Base-by-base conservation (phyloP, 2,329 filamentous ascomycete species). In the Coleophoma cylindrospora region DNA sequence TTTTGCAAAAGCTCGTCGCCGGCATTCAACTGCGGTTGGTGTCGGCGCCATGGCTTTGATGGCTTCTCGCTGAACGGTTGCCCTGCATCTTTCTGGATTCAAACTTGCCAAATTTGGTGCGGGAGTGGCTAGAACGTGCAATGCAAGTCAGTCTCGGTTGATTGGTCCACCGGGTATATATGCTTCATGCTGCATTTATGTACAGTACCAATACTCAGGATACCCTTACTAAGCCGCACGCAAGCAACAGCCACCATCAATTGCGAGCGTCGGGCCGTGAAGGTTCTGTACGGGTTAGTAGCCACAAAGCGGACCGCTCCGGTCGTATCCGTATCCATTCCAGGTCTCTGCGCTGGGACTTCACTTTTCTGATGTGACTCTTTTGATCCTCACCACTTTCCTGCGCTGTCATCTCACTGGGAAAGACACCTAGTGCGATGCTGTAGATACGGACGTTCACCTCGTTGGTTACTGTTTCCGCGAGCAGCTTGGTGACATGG, bases 291-390 rank as follows among this genome's bases (percentile, higher is more conserved):
- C 58, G 70, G 67, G 46, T 71, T 71, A 10, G 65, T 62, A 9
- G 72, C 75, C 15, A 72, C 67, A 53, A 78, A 83, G 22, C 84
- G 62, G 3, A 83, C 70, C 0, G 75, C 76, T 40, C 73, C 71
- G 1, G 76, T 79, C 72, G 83, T 83, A 59, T 83, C 80, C 33
- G 74, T 64, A 54, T 83, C 81, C 22, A 78, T 74, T 0, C 80
- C 81, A 0, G 78, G 78, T 40, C 76, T 61, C 51, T 67, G 66
- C 6, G 75, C 73, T 8, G 77, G 75, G 45, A 78, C 66, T 45
- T 74, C 74, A 77, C 56, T 75, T 70, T 50, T 76, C 74, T 70
- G 51, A 81, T 69, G 52, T 74, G 64, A 32, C 70, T 75, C 70
- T 80, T 81, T 66, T 81, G 75, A 54, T 75, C 73, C 14, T 74